A percentile compares a stretch with the other conserved stretches of the same genome.
These are phyloP conservation scores for Camellia granthamiana DNA, from an alignment of 148 eudicot genomes.

Conservation along the genomic window DNA sequence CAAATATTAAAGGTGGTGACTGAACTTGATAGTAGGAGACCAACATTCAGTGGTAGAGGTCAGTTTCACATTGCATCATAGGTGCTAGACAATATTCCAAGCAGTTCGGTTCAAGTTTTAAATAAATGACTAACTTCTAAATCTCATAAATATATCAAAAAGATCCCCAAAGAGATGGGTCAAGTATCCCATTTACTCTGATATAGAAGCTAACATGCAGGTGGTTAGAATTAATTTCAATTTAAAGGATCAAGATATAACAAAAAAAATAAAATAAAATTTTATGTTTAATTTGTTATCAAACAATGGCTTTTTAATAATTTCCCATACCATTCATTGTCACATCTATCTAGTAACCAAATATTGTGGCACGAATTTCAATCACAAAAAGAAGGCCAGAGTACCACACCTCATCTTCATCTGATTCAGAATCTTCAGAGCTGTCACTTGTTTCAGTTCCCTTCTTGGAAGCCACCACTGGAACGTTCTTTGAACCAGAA, in stretches of 20 bases:
- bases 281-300: no score
- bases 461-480: neutral
- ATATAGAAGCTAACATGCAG: no score
- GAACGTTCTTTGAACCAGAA: constrained; percentile 9
- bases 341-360: no score
- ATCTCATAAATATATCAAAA: neutral
- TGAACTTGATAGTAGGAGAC: neutral
- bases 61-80: neutral
- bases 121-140: neutral
- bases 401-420: neutral
- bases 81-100: neutral
- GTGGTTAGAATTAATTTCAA: no score
- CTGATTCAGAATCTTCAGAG: constrained; percentile 19
- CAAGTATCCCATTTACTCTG: neutral
- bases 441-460: constrained; percentile 5
- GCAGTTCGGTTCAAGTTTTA: neutral
- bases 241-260: no score
- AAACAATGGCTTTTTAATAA: no score
- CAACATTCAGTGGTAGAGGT: neutral
- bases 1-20: neutral
- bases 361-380: neutral
- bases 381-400: neutral
- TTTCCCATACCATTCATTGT: no score
- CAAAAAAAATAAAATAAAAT: no score
- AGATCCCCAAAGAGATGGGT: neutral